Base-by-base conservation (phyloP, 148 eudicot species). In the Vaccinium macrocarpon region DNA sequence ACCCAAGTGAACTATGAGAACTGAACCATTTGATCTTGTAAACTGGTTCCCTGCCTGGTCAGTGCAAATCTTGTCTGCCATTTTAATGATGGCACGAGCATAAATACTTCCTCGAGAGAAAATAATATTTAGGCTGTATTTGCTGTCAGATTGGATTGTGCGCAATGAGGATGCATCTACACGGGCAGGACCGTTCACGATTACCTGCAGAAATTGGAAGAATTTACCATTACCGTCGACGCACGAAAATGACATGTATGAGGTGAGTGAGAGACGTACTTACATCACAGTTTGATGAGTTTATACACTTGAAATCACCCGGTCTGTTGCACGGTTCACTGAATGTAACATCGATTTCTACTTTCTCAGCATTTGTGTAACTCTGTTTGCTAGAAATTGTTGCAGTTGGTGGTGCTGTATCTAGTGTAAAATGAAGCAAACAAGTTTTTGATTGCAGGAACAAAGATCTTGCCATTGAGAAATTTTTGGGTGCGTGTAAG, bases 1-100 rank as follows among this genome's bases (percentile, higher is more conserved):
- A 80, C 82, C 82, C 72, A 80, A 61, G 82, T 80, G 72, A 80
- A 80, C 53, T 8, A 61, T 42, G 72, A 80, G 48, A 46, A 57
- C 6, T 80, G 82, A 80, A 42, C 82, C 53, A 61, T 61, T 80
- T 61, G 82, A 59, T 59, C 82, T 59, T 4, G 82, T 42, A 42
- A 80, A 80, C 32, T 61, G 52, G 72, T 80, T 80, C 82, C 82
- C 82, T 80, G 82, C 82, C 52, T 80, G 18, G 53, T 80, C 82
- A 59, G 72, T 61, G 66, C 82, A 80, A 46, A 80, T 59, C 12
- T 42, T 80, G 42, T 80, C 82, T 42, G 53, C 82, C 82, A 80
- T 80, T 80, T n/a, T n/a, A 38, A 80, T n/a, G 18, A 80, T 19
- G 9, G 61, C 72, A 5, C 82, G 82, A 21, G 52, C 32, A 1